Evolutionary conservation across 2,329 filamentous ascomycete genomes (phyloP).

Genomic region (Plenodomus lindquistii): DNA sequence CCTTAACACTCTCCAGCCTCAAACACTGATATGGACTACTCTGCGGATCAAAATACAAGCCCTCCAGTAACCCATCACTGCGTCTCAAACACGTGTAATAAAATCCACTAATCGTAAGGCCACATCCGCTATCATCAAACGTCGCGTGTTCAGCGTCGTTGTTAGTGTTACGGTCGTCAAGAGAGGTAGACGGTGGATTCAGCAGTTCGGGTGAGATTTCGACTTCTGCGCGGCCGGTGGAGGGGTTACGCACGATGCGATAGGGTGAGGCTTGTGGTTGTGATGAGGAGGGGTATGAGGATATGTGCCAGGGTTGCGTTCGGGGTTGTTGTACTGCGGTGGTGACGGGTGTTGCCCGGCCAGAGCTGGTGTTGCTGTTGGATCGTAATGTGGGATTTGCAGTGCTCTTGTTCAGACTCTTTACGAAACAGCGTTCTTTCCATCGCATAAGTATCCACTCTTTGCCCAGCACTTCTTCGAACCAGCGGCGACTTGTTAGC

Average conservation of each 20-base stretch:
- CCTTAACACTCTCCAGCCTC: constrained; percentile 45
- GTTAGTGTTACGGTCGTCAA: background rate
- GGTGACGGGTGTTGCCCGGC: constrained; percentile 6
- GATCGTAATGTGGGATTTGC: constrained; percentile 11
- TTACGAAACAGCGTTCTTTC: constrained; percentile 58
- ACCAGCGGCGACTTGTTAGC: constrained; percentile 47
- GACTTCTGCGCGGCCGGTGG: constrained; percentile 16
- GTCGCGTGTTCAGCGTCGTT: constrained; percentile 25
- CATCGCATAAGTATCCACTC: constrained; percentile 62
- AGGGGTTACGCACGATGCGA: constrained; percentile 18
- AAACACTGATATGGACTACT: constrained; percentile 59
- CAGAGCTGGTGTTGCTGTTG: constrained; percentile 11
- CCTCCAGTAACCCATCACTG: constrained; percentile 53
- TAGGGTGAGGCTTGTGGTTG: constrained; percentile 16
- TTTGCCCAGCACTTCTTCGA: constrained; percentile 40
- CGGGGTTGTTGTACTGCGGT: constrained; percentile 3
- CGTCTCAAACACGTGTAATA: constrained; percentile 57
- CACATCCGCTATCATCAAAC: constrained; percentile 44
- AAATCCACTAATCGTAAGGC: constrained; percentile 59
- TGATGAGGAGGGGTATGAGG: constrained; percentile 5
- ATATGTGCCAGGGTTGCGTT: too few species aligned
- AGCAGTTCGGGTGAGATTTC: constrained; percentile 9
- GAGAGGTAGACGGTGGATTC: background rate
- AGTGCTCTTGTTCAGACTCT: constrained; percentile 28
- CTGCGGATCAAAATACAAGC: constrained; percentile 60